Evolutionary conservation across 2,329 filamentous ascomycete species (phyloP), one percentile per base, ranked within the genome.

Genomic region (Dactylellina cionopaga): DNA sequence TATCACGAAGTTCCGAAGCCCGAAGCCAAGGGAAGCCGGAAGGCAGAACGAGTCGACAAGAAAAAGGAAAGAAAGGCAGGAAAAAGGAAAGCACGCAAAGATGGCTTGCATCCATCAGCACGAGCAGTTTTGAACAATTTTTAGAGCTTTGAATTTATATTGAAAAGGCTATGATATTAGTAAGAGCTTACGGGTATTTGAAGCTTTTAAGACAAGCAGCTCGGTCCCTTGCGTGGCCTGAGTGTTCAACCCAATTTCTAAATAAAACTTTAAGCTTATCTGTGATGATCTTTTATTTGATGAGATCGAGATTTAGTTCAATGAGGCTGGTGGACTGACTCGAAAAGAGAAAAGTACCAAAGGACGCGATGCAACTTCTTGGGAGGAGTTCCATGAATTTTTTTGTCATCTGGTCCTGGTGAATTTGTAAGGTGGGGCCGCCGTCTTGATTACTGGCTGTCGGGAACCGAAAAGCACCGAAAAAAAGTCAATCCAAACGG

Each of bases 251-350:
- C 24, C 17, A 27, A 15, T 35, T 35, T 64, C 59, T 64, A 64
- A 64, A 64, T 64, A 64, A 37, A 54, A 33, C 0, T 54, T 64
- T 64, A 64, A 64, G 59, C 59, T 64, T 64, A 64, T 64, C 37
- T 64, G 15, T 35, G 55, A 49, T 33, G 15, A 29, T 59, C 17
- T 43, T 11, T 17, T 7, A 49, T 29, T n/a, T 31, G 5, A n/a
- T 49, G 13, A 54, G 31, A 41, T 44, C 43, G 17, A 35, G 31
- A 46, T 25, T 22, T 46, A 13, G 25, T 33, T 47, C 17, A n/a
- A n/a, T n/a, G n/a, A n/a, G n/a, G n/a, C n/a, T n/a, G n/a, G n/a
- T n/a, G n/a, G n/a, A n/a, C n/a, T n/a, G n/a, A n/a, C n/a, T n/a
- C n/a, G n/a, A n/a, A n/a, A 9, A 25, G 7, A 33, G 35, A 41